Evolutionary conservation across 2,329 filamentous ascomycete species (phyloP), one percentile per base, ranked within the genome.

Genomic region (Aspergillus pseudonomiae): DNA sequence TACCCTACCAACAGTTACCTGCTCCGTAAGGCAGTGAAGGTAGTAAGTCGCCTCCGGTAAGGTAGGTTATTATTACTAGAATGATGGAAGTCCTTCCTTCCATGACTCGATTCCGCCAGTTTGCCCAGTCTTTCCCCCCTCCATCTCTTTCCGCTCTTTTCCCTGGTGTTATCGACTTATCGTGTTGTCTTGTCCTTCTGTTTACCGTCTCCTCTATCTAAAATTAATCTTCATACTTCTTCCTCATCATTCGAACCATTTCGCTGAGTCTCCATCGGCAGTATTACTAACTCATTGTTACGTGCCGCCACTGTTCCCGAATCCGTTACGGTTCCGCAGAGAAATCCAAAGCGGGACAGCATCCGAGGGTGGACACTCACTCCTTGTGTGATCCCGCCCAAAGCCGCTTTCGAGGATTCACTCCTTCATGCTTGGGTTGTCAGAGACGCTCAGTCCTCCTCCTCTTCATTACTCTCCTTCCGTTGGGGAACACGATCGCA

Each of bases 371-470:
- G 71, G 72, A 75, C 69, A 65, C 62, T 66, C 64, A 26, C 30
- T 55, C 63, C 60, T 62, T 63, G 67, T 70, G 67, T 67, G 68
- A 73, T 71, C 65, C 70, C 71, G 71, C 71, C 69, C 68, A 74
- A 73, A 74, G 71, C 70, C 69, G 68, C 68, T 69, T 71, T 73
- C 72, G 66, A 71, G 67, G 67, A 66, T 63, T 70, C 71, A 67
- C 70, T 71, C 66, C 70, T 80, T 79, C 75, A 86, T 84, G 81
- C 83, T 84, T 79, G 82, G 84, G 80, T 82, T 82, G 73, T 79
- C 80, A 67, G 59, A 57, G 59, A 62, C 67, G 60, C 63, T 65
- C 61, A 69, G 65, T 59, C 82, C 82, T 71, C 81, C 83, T 72
- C 83, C 81, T 71, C 79, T 83, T 74, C 81, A 81, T 73, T 79